These are phyloP conservation scores for Pestalotiopsis sp. DNA, from an alignment of 2,329 filamentous ascomycete genomes.

Conservation along the genomic window DNA sequence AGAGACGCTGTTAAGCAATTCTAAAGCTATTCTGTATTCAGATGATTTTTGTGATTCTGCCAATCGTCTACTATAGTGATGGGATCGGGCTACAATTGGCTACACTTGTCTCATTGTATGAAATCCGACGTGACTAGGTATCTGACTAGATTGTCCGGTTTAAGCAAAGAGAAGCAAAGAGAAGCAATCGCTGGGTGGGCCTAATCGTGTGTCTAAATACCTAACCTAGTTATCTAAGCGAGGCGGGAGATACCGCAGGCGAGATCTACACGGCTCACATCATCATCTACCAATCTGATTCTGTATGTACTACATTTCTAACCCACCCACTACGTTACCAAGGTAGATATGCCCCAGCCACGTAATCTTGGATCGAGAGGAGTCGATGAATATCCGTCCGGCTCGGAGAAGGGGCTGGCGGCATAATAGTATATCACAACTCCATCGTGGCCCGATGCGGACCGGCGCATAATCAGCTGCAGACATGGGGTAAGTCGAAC, in stretches of 20 bases:
- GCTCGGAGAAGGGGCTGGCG: no score
- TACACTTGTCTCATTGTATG: no score
- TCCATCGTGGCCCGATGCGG: neutral
- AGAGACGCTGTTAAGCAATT: neutral
- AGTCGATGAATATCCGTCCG: neutral
- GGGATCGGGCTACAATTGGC: no score
- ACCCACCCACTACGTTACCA: neutral
- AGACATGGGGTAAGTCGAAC: neutral
- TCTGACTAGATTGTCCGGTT: no score
- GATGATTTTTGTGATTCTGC: neutral
- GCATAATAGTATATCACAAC: neutral
- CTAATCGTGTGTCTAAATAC: neutral
- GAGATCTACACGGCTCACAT: neutral
- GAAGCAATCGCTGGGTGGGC: no score
- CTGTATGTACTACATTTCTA: no score
- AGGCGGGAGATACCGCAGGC: neutral
- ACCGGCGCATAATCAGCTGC: neutral
- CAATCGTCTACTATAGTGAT: no score
- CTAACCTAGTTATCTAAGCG: neutral
- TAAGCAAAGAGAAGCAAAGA: no score
- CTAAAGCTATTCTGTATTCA: neutral
- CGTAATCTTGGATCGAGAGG: neutral
- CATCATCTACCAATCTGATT: neutral
- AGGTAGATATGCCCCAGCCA: neutral
- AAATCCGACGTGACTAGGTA: no score